Base-by-base conservation (phyloP, 768 basidiomycete species). In the Phylloporus arenicola region DNA sequence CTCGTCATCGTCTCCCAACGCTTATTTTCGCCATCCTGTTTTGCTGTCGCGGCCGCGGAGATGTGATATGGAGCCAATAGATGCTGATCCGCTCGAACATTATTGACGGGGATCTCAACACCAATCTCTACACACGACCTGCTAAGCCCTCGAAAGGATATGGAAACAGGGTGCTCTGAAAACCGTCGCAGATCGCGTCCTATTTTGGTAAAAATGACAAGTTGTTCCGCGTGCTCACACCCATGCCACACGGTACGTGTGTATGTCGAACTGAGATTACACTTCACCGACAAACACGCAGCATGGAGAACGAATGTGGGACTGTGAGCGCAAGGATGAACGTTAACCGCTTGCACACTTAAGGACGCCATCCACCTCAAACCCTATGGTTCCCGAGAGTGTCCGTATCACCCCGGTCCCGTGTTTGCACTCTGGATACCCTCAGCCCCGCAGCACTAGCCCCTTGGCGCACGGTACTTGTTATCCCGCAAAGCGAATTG, bases 81-180 rank as follows among this genome's bases (percentile, higher is more conserved):
- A 24, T 6, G 38, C 19, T 22, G 20, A 41, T 2, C 24, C 24
- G 10, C 20, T 41, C 24, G 40, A 14, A 41, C 40, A 22, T 7
- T 41, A 6, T 13, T 30, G 7, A 39, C 45, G n/a, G n/a, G 25
- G 47, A 55, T 59, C 50, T 51, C 29, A 3, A 48, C 25, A 54
- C 34, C n/a, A 20, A 47, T 55, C 46, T 48, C 47, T 30, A 20
- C 30, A n/a, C 22, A 7, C 13, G 43, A 44, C 16, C 22, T 27
- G 4, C 27, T 43, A 6, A 19, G n/a, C 50, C 40, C 45, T 43
- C 39, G 25, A 37, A 47, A 31, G 17, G 14, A 42, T 13, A 14
- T 45, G 31, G 45, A 59, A 51, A 51, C 53, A 51, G 60, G 61
- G n/a, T 33, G 38, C 33, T 48, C 35, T 57, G 22, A 9, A 7